A percentile compares a stretch with the other conserved stretches of the same genome.
Conservation (phyloP, 1,284 basidiomycete genomes). For the Malassezia obtusa region DNA sequence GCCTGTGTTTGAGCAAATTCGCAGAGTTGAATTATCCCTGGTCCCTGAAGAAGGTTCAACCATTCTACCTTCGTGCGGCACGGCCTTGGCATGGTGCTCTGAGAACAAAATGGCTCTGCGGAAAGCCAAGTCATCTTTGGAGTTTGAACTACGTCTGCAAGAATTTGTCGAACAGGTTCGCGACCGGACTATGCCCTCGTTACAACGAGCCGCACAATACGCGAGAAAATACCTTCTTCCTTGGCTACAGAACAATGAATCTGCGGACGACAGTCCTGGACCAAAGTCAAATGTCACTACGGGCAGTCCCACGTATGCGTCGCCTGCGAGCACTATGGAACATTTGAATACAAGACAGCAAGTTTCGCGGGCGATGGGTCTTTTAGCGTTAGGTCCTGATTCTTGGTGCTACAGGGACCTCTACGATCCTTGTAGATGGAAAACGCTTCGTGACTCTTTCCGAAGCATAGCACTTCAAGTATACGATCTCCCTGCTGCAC, state of each 20-base stretch:
- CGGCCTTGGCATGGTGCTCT: slow-evolving; percentile 86
- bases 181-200: slow-evolving; percentile 11
- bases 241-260: not conserved
- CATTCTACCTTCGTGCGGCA: slow-evolving; percentile 61
- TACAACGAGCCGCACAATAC: slow-evolving; percentile 77
- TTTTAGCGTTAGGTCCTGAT: slow-evolving; percentile 26
- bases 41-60: slow-evolving; percentile 15
- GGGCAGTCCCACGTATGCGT: too few relatives aligned
- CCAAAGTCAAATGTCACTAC: too few relatives aligned
- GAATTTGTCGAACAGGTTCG: slow-evolving; percentile 79
- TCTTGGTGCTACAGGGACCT: slow-evolving; percentile 19
- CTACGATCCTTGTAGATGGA: slow-evolving; percentile 24
- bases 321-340: too few relatives aligned
- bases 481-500: slow-evolving; percentile 30
- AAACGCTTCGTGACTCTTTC: slow-evolving; percentile 23
- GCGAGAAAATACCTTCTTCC: slow-evolving; percentile 65
- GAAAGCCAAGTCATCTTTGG: slow-evolving; percentile 82
- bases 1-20: slow-evolving; percentile 71
- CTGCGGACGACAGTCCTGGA: not conserved
- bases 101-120: slow-evolving; percentile 87
- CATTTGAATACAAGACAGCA: not conserved
- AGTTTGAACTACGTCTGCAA: slow-evolving; percentile 88
- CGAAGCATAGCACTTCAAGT: slow-evolving; percentile 26
- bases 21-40: slow-evolving; percentile 71
- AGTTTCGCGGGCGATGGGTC: slow-evolving; percentile 27